Evolutionary conservation across 2,329 filamentous ascomycete genomes (phyloP).

Genomic region (Colletotrichum sansevieriae): DNA sequence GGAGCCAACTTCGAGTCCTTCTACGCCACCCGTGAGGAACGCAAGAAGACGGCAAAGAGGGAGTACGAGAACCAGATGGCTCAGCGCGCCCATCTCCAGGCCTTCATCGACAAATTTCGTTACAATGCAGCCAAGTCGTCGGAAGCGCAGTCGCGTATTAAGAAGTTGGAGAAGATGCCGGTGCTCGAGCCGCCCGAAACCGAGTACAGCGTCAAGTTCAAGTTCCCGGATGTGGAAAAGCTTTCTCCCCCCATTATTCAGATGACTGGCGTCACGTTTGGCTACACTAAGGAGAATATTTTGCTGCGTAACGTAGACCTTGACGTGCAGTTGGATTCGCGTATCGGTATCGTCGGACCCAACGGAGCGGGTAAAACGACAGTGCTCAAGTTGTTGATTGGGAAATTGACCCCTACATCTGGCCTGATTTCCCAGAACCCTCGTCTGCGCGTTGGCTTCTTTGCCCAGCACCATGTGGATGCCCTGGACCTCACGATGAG

Average conservation of each 20-base stretch:
- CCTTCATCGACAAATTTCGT: conserved; percentile 99
- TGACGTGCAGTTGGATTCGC: conserved; percentile 96
- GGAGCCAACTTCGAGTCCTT: conserved; percentile 97
- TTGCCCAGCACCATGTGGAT: conserved; percentile 98
- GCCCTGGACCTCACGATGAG: conserved; percentile 90
- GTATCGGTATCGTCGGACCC: conserved; percentile 98
- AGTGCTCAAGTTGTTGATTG: conserved; percentile 96
- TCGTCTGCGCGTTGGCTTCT: conserved; percentile 92
- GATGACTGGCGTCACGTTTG: conserved; percentile 93
- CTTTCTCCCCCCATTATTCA: conserved; percentile 97
- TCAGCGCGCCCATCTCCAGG: conserved; percentile 91
- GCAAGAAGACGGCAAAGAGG: conserved; percentile 94
- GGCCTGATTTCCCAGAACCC: conserved; percentile 92
- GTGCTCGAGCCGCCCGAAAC: conserved; percentile 89
- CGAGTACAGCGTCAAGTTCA: conserved; percentile 97
- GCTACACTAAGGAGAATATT: conserved; percentile 83
- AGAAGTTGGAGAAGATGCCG: conserved; percentile 98
- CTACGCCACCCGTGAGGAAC: conserved; percentile 97
- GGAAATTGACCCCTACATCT: conserved; percentile 79
- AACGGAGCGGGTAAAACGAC: conserved; percentile 99
- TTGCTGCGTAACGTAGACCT: conserved; percentile 90
- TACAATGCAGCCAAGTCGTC: conserved; percentile 99
- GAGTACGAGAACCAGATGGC: conserved; percentile 99
- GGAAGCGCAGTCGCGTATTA: conserved; percentile 98
- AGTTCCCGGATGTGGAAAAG: conserved; percentile 97